These are phyloP conservation scores for Castanea crenata DNA, from an alignment of 306 rosid species.

Conservation along the genomic window DNA sequence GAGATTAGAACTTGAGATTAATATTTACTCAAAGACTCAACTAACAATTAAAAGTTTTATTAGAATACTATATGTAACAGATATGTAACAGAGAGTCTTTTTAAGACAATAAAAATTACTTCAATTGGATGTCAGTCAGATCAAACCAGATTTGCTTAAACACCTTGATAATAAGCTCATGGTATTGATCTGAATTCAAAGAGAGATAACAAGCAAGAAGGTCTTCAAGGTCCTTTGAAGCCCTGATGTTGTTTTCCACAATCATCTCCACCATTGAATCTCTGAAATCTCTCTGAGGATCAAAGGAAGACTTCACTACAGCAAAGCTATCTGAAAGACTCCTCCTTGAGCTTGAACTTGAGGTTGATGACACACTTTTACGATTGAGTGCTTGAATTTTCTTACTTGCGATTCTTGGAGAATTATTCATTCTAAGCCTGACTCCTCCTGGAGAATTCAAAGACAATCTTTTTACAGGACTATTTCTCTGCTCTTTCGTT, in stretches of 20 bases:
- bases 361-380: slow-evolving; percentile 30
- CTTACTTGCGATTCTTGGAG: slow-evolving; percentile 50
- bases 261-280: slow-evolving; percentile 99
- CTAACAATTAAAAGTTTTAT: not conserved
- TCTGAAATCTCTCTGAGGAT: slow-evolving; percentile 84
- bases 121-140: slow-evolving; percentile 48
- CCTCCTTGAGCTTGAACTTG: slow-evolving; percentile 29
- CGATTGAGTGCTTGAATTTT: slow-evolving; percentile 37
- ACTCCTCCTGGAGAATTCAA: slow-evolving; percentile 65
- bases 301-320: slow-evolving; percentile 73
- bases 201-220: slow-evolving; percentile 95
- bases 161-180: slow-evolving; percentile 81
- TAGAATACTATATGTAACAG: not conserved
- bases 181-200: slow-evolving; percentile 87
- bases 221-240: slow-evolving; percentile 85
- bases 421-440: slow-evolving; percentile 48
- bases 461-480: slow-evolving; percentile 39
- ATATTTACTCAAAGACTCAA: not conserved
- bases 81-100: no score
- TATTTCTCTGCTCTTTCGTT: slow-evolving; percentile 30
- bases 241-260: slow-evolving; percentile 75
- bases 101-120: not conserved
- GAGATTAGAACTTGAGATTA: not conserved
- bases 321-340: slow-evolving; percentile 71
- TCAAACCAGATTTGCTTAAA: slow-evolving; percentile 98